Base-by-base conservation (phyloP, 2,329 filamentous ascomycete genomes). In the Parafenestella ontariensis region DNA sequence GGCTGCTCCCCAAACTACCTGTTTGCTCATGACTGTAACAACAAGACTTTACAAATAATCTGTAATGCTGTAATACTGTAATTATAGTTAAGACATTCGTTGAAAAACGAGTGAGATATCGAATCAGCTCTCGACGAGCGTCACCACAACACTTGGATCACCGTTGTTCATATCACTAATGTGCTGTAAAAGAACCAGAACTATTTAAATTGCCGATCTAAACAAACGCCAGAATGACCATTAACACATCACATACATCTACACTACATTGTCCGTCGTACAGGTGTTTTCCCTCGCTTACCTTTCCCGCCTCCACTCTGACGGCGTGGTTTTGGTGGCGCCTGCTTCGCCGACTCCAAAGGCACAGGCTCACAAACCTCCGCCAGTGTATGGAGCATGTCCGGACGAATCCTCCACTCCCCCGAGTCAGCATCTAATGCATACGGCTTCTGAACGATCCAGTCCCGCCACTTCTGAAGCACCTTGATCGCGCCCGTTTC, bases 401-500 rank as follows among this genome's bases (percentile, higher is more conserved):
- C 58, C 11, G 55, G 46, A n/a, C 24, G 54, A 3, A 61, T 1
- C 1, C 3, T 34, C 59, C 59, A 59, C 10, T 43, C 7, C 1
- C 49, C 54, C 9, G 43, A 31, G 17, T 33, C 11, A 1, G 17
- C 5, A n/a, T 62, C 34, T 9, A 43, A 1, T 15, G 17, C 45
- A 42, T 62, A 64, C 9, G 61, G 61, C 26, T 46, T 17, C 17
- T 55, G 39, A 5, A 23, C 0, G 7, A 62, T 58, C 59, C 61
- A 64, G 7, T 56, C 23, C 3, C 24, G 36, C 61, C 61, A 64
- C 43, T 64, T 64, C 17, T 49, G 39, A 11, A 53, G 52, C 2
- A 64, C 61, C 26, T 47, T 23, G 3, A 39, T 29, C 3, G 52
- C 61, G 8, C 57, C 44, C 15, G 20, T 18, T 18, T 52, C 54